A percentile compares a stretch with the other conserved stretches of the same genome.
These are phyloP conservation scores for Lunularia cruciata DNA, from an alignment of 225 moss, liverwort and hornwort species.

Conservation along the genomic window DNA sequence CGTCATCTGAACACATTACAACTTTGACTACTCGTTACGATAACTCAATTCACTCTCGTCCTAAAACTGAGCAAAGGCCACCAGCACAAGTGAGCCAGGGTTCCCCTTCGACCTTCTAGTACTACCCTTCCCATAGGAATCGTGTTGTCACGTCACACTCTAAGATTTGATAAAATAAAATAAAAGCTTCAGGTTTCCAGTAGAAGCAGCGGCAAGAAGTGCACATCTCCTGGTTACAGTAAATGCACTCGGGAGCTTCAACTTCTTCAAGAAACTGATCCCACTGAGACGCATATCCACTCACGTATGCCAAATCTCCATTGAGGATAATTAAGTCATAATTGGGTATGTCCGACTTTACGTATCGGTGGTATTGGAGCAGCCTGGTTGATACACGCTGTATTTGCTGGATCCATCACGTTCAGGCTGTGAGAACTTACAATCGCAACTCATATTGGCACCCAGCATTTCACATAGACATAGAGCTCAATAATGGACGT, in stretches of 20 bases:
- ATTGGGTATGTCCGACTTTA: slow-evolving; percentile 62
- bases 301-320: slow-evolving; percentile 73
- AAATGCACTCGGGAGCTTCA: slow-evolving; percentile 63
- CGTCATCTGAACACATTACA: no score
- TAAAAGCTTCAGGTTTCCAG: no score
- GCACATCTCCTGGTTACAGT: slow-evolving; percentile 73
- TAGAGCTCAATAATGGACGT: no score
- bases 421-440: slow-evolving; percentile 57
- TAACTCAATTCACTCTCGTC: no score
- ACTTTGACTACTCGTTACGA: no score
- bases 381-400: slow-evolving; percentile 67
- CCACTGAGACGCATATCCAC: slow-evolving; percentile 76
- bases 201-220: no score
- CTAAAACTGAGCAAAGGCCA: no score
- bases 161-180: no score
- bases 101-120: no score
- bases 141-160: no score
- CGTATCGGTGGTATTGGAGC: slow-evolving; percentile 70
- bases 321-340: slow-evolving; percentile 64
- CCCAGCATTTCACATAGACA: neutral
- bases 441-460: neutral
- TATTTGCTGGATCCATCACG: slow-evolving; percentile 81
- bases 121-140: no score
- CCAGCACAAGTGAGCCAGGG: no score
- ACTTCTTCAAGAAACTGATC: slow-evolving; percentile 83